These are phyloP conservation scores for Knoxia roxburghii DNA, from an alignment of 257 asterid species.

Conservation along the genomic window DNA sequence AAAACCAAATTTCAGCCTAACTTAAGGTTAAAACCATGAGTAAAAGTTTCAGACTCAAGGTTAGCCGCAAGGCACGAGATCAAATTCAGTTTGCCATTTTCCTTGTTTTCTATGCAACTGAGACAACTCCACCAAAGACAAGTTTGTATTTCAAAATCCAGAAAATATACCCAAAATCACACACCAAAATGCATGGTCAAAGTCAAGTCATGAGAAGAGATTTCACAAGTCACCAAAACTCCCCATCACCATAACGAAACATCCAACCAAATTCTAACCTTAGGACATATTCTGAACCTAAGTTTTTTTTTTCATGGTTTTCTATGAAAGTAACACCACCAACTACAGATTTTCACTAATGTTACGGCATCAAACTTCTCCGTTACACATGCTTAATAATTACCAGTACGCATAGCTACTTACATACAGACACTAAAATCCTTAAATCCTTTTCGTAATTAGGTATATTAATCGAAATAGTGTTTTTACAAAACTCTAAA, in stretches of 20 bases:
- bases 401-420: neutral
- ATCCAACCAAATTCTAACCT: neutral
- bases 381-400: neutral
- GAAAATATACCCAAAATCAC: too few species aligned
- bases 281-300: too few species aligned
- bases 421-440: neutral
- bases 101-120: neutral
- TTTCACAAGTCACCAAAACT: neutral
- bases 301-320: too few species aligned
- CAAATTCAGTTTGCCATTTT: neutral
- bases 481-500: too few species aligned
- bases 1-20: neutral
- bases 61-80: too few species aligned
- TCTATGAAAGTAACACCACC: too few species aligned
- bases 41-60: too few species aligned
- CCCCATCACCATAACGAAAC: neutral
- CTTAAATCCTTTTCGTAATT: neutral
- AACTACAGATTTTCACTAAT: too few species aligned
- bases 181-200: too few species aligned
- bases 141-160: neutral
- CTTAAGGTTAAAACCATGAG: too few species aligned
- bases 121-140: neutral
- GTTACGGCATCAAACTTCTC: too few species aligned
- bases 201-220: neutral
- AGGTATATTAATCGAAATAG: neutral